Base-by-base conservation (phyloP, 169 alveolate species). In the Theileria luwenshuni region DNA sequence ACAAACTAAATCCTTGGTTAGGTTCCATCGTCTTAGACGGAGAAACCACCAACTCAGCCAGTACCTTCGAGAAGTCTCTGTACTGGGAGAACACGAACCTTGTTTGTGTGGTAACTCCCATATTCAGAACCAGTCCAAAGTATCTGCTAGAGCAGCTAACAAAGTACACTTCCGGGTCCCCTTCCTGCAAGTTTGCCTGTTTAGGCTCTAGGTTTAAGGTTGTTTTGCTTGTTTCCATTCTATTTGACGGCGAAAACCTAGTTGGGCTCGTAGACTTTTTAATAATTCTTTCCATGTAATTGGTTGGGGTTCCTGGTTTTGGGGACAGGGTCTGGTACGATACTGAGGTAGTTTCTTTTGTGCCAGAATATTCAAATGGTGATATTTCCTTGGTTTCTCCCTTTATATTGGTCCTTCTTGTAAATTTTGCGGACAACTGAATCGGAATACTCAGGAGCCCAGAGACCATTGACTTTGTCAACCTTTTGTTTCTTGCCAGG, bases 401-500 rank as follows among this genome's bases (percentile, higher is more conserved):
- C 45, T 38, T 38, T 10, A 10, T 5, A 7, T 7, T 38, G 45
- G 17, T 38, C 45, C 10, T 5, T 10, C 17, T 10, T 10, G 45
- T 38, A 5, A 10, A 7, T 10, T 38, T 10, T 10, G 45, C 10
- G 10, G 45, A 38, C 45, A 38, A 5, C 45, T 38, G 45, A 5
- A 38, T 27, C 7, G 65, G 32, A 7, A 56, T 38, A 15, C 45
- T 27, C 15, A 56, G 38, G 17, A 56, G 15, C 17, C 38, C 47
- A 15, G 32, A 21, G 21, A 56, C 21, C 65, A 56, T 56, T 21
- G 32, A 25, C 45, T 27, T 56, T 6, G 15, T 56, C 38, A 56
- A 13, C 65, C 38, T 56, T n/a, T 28, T 68, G 33, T 68, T 68
- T 12, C 33, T 47, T 6, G 76, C 76, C 51, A 68, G 35, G 19